Percentiles rank a stretch among this genome's conserved stretches.
These are phyloP conservation scores for Sarcomyxa edulis DNA, from an alignment of 768 basidiomycete genomes.

Conservation along the genomic window DNA sequence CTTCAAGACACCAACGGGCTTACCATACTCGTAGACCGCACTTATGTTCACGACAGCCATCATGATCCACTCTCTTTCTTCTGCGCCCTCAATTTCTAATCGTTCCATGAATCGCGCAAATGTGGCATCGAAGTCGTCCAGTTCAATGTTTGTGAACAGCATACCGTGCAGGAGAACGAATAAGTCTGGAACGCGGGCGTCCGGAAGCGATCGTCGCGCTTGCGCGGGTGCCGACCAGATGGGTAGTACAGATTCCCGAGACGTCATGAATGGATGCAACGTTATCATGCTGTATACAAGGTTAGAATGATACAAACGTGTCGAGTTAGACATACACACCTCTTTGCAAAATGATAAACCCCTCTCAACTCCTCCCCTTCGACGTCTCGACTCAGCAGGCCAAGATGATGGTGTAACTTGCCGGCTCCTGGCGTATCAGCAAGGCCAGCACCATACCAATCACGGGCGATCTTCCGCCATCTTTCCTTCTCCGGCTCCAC, in stretches of 20 bases:
- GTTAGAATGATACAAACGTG: constrained; percentile 6
- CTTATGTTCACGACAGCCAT: constrained; percentile 87
- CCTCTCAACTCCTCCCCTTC: constrained; percentile 78
- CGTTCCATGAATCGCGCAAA: constrained; percentile 85
- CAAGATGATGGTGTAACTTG: constrained; percentile 91
- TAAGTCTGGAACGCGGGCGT: constrained; percentile 67
- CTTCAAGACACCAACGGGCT: constrained; percentile 62
- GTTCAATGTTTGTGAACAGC: constrained; percentile 92
- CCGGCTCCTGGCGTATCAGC: constrained; percentile 91
- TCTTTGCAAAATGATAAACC: constrained; percentile 93
- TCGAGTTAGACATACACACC: constrained; percentile 43
- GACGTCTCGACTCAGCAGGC: constrained; percentile 78
- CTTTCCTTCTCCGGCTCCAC: constrained; percentile 89
- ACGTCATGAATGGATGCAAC: constrained; percentile 79
- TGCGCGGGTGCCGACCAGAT: constrained; percentile 82
- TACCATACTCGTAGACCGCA: constrained; percentile 85
- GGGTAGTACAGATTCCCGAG: constrained; percentile 84
- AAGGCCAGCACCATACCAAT: constrained; percentile 90
- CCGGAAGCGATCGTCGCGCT: constrained; percentile 68
- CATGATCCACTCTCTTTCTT: constrained; percentile 93
- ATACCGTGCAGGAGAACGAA: constrained; percentile 95
- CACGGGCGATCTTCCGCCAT: constrained; percentile 84
- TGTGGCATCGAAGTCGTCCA: constrained; percentile 84
- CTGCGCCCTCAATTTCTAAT: constrained; percentile 73
- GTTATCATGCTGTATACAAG: constrained; percentile 71